These are phyloP conservation scores for Yamadazyma taylorii DNA, from an alignment of 1,139 yeast species.

Conservation along the genomic window DNA sequence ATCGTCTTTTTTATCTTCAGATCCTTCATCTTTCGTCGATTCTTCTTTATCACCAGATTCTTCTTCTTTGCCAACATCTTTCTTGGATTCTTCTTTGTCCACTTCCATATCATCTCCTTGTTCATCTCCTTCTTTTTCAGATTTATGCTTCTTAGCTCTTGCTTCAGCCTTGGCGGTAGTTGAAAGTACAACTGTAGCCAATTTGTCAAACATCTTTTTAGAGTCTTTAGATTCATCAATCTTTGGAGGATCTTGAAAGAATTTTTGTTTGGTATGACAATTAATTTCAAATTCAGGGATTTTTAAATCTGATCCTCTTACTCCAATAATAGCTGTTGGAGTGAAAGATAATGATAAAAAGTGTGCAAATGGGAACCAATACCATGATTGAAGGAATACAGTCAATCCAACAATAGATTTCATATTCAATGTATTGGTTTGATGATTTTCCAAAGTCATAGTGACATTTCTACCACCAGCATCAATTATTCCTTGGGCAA, in stretches of 20 bases:
- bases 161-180: conserved; percentile 93
- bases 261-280: conserved; percentile 77
- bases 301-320: conserved; percentile 74
- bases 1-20: conserved; percentile 31
- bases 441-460: conserved; percentile 84
- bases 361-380: conserved; percentile 97
- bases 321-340: conserved; percentile 90
- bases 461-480: conserved; percentile 99
- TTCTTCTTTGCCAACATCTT: conserved; percentile 20
- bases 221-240: conserved; percentile 75
- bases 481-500: conserved; percentile 96
- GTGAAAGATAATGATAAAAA: conserved; percentile 89
- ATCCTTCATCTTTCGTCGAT: conserved; percentile 16
- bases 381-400: conserved; percentile 92
- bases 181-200: conserved; percentile 90
- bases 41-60: conserved; percentile 21
- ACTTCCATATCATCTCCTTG: conserved; percentile 29
- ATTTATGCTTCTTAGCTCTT: conserved; percentile 76
- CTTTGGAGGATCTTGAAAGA: conserved; percentile 90
- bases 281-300: conserved; percentile 82
- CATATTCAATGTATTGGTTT: conserved; percentile 86
- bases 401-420: conserved; percentile 92
- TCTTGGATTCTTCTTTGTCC: conserved; percentile 20
- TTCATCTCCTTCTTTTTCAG: conserved; percentile 49
- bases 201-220: conserved; percentile 85